Base-by-base conservation (phyloP, 2,329 filamentous ascomycete genomes). In the Ambrosiella xylebori region DNA sequence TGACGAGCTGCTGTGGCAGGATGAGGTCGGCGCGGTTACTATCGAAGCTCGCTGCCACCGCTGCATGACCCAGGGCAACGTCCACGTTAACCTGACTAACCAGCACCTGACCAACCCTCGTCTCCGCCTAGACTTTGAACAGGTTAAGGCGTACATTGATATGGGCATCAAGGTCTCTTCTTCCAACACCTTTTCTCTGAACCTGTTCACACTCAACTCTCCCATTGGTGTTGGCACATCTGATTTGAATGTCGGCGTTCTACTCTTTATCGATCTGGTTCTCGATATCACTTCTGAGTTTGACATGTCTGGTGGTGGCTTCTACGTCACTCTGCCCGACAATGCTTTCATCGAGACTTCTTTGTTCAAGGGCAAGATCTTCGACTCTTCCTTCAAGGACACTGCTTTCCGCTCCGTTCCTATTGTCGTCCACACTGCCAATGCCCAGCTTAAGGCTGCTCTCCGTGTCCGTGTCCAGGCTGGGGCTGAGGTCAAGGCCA, bases 191-290 rank as follows among this genome's bases (percentile, higher is more conserved):
- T 77, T 80, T 63, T 72, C 73, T 1, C 65, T 80, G 50, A 76
- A 74, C 63, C 67, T 81, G 0, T 76, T 72, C 62, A 70, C 70
- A 7, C 73, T 73, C 6, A 64, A 72, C 35, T 70, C 70, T 1
- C 68, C 73, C 1, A 66, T 74, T 45, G 72, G 74, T 5, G 66
- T 78, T 2, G 65, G 67, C 13, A 61, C 78, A 2, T 67, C 69
- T 1, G 69, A 72, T 0, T 63, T 78, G 0, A 67, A 70, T 37
- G 65, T 77, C 7, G 74, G 75, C 3, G 70, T 74, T 1, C 65
- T 76, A 1, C 70, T 80, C 55, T 69, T 69, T 39, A 68, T 80
- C 8, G 77, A 80, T 61, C 69, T 81, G 1, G 70, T 81, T 37
- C 65, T 80, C 13, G 71, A 68, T 54, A 70, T 74, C 0, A 68